A percentile compares a stretch with the other conserved stretches of the same genome.
phyloP scores from a whole-genome alignment of 176 grass and related monocot species.

The Zea luxurians region DNA sequence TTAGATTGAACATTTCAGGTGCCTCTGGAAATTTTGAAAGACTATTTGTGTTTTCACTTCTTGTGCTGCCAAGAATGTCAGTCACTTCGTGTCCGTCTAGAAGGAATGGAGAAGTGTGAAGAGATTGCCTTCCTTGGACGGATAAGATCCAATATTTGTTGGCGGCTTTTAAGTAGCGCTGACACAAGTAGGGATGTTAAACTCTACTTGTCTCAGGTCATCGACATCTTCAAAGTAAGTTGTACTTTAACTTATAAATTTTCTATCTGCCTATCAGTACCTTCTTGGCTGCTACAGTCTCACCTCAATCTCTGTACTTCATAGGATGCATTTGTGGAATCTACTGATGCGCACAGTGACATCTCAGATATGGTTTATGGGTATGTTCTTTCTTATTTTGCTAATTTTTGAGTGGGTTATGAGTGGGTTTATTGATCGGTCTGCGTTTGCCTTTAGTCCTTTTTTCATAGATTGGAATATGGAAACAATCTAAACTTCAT shows the following conservation, averaged over 20 bases:
- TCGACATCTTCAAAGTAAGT: slow-evolving; percentile 67
- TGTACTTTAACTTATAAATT: slow-evolving; percentile 19
- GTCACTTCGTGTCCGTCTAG: slow-evolving; percentile 42
- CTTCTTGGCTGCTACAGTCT: slow-evolving; percentile 41
- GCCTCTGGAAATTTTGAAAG: slow-evolving; percentile 47
- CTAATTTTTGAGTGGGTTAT: neutral
- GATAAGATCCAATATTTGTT: slow-evolving; percentile 46
- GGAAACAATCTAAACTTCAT: slow-evolving; percentile 31
- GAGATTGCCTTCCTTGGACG: slow-evolving; percentile 33
- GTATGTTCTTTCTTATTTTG: slow-evolving; percentile 56
- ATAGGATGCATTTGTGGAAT: slow-evolving; percentile 69
- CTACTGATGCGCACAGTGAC: slow-evolving; percentile 21
- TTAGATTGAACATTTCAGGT: slow-evolving; percentile 46
- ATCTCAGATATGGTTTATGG: slow-evolving; percentile 54
- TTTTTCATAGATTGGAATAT: slow-evolving; percentile 15
- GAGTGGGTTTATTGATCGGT: slow-evolving; percentile 29
- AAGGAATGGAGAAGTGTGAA: slow-evolving; percentile 39
- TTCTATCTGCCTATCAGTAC: slow-evolving; percentile 18
- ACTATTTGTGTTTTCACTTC: slow-evolving; percentile 40
- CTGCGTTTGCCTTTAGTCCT: slow-evolving; percentile 23
- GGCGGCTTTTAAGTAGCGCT: slow-evolving; percentile 62
- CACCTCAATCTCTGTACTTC: slow-evolving; percentile 44
- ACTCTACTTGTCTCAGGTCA: slow-evolving; percentile 42
- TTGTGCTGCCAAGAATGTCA: slow-evolving; percentile 42
- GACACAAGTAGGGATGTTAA: slow-evolving; percentile 24